Base-by-base conservation (phyloP, 805 yeast species). In the Blastobotrys parvus region DNA sequence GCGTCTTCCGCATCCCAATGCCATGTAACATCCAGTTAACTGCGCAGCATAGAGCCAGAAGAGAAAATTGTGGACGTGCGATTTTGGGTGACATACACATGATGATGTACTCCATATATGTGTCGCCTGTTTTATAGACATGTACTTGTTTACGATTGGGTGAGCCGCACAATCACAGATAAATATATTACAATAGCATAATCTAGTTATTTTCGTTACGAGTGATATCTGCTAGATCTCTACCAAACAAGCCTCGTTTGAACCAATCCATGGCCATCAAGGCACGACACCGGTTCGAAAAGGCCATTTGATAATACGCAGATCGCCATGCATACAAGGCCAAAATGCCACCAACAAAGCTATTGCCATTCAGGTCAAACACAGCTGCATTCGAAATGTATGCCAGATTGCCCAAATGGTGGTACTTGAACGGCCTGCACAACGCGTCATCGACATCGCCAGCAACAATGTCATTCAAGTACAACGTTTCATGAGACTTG, bases 311-410 rank as follows among this genome's bases (percentile, higher is more conserved):
- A 61, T 78, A 79, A 61, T 79, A 79, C 22, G 77, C 81, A 39
- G 80, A 72, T 65, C 86, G 73, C 86, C 86, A 79, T 43, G 79
- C 61, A 57, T 80, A 80, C 78, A 80, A 75, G n/a, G 84, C 84
- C 33, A 78, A 59, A 40, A 79, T 58, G 2, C 84, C 86, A 46
- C 84, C 82, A 46, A 78, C 75, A 47, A 76, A 71, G 25, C 79
- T 68, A 53, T 74, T 74, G 16, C 75, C 75, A n/a, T 76, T 71
- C 44, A 75, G 57, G 57, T 79, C 86, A 57, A 79, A 78, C 21
- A 78, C 83, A 2, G 86, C 86, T 39, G 80, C 77, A 56, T 78
- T 79, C 47, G 85, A 82, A 46, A 80, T 70, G 49, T 80, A 80
- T 3, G 85, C 85, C 50, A 80, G 63, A 5, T 81, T 76, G 6